phyloP scores from a whole-genome alignment of 805 yeast genomes.

The Grigorovia humatica region DNA sequence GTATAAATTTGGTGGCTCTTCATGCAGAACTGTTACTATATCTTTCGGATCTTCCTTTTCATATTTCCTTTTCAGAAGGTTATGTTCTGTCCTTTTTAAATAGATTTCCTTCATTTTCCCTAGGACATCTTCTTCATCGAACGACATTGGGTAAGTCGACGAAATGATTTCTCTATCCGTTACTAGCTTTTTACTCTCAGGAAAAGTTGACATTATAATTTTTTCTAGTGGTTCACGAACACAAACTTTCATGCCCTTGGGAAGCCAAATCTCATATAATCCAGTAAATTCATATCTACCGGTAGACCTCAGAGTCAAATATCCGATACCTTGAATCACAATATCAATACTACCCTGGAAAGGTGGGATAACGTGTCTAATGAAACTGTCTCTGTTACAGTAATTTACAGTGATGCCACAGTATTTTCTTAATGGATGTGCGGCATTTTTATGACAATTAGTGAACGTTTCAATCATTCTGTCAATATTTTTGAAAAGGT shows the following conservation, averaged over 20 bases:
- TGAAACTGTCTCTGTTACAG: slow-evolving; percentile 20
- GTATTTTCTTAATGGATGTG: slow-evolving; percentile 26
- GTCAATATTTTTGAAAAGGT: slow-evolving; percentile 25
- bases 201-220: slow-evolving; percentile 9
- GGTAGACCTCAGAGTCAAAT: slow-evolving; percentile 48
- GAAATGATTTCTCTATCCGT: slow-evolving; percentile 19
- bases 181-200: slow-evolving; percentile 29
- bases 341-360: slow-evolving; percentile 58
- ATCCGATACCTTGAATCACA: slow-evolving; percentile 57
- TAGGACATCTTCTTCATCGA: slow-evolving; percentile 14
- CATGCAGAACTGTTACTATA: slow-evolving; percentile 9
- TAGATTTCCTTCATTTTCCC: slow-evolving; percentile 20
- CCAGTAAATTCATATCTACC: slow-evolving; percentile 33
- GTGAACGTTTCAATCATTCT: slow-evolving; percentile 27
- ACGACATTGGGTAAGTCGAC: slow-evolving; percentile 20
- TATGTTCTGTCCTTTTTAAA: slow-evolving; percentile 17
- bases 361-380: slow-evolving; percentile 54
- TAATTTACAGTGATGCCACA: slow-evolving; percentile 15
- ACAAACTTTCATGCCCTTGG: slow-evolving; percentile 43
- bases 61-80: slow-evolving; percentile 14
- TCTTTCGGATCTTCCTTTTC: slow-evolving; percentile 12
- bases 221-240: slow-evolving; percentile 42
- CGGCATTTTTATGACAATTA: slow-evolving; percentile 10
- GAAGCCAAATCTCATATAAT: slow-evolving; percentile 42
- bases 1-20: slow-evolving; percentile 18